Evolutionary conservation across 257 asterid species (phyloP).

Genomic region (Osmanthus fragrans): DNA sequence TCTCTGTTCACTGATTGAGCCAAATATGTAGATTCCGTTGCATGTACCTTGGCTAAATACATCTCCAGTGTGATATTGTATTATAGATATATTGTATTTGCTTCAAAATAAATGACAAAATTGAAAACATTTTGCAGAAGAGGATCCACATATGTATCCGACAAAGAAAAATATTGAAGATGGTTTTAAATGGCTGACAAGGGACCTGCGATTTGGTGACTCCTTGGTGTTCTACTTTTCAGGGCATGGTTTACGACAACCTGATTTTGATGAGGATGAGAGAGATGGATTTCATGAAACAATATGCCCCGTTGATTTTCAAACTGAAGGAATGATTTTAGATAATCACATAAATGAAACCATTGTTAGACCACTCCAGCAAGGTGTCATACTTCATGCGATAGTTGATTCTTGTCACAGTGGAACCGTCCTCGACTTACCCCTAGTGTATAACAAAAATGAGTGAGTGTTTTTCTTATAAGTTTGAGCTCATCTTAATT

Average conservation of each 20-base stretch:
- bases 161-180: slow-evolving; percentile 28
- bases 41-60: not conserved
- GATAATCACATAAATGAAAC: slow-evolving; percentile 59
- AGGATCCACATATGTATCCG: not conserved
- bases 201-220: slow-evolving; percentile 33
- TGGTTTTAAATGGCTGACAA: slow-evolving; percentile 42
- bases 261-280: slow-evolving; percentile 35
- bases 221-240: slow-evolving; percentile 54
- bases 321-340: slow-evolving; percentile 47
- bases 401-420: slow-evolving; percentile 77
- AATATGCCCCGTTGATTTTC: slow-evolving; percentile 68
- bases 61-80: not conserved
- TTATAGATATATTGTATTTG: not conserved
- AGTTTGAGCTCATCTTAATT: not conserved
- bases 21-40: not conserved
- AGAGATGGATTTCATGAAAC: slow-evolving; percentile 49
- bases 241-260: slow-evolving; percentile 42
- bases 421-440: slow-evolving; percentile 77
- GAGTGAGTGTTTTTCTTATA: slow-evolving; percentile 30
- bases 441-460: slow-evolving; percentile 37
- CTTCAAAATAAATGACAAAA: not conserved
- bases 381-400: slow-evolving; percentile 66
- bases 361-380: slow-evolving; percentile 51
- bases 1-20: not conserved
- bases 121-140: not conserved